Conservation (phyloP, 768 basidiomycete species). For the Leucocoprinus sp. region DNA sequence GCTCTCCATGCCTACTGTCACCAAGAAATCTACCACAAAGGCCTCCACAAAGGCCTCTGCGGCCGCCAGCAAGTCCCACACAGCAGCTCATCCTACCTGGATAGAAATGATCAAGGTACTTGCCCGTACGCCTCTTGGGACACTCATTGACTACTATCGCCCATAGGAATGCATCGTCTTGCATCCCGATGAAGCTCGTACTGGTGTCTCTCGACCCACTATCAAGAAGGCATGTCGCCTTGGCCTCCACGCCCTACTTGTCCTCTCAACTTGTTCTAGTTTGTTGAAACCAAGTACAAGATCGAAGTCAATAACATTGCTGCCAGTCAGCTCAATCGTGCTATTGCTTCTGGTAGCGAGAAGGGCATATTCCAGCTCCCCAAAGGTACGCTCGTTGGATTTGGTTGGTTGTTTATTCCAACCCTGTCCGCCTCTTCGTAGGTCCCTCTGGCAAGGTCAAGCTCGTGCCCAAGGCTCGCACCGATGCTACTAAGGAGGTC, state of each 20-base stretch:
- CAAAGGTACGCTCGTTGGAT: slow-evolving; percentile 28
- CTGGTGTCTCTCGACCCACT: slow-evolving; percentile 70
- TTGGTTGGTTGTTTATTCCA: neutral
- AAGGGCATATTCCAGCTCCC: slow-evolving; percentile 42
- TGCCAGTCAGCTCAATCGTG: slow-evolving; percentile 70
- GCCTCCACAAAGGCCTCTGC: slow-evolving; percentile 26
- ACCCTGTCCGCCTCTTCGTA: slow-evolving; percentile 13
- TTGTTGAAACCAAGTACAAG: slow-evolving; percentile 78
- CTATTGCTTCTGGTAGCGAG: slow-evolving; percentile 53
- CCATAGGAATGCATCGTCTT: slow-evolving; percentile 62
- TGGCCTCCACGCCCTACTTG: slow-evolving; percentile 11
- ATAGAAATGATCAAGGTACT: slow-evolving; percentile 75
- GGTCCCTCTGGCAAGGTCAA: slow-evolving; percentile 42
- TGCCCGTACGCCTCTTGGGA: slow-evolving; percentile 9
- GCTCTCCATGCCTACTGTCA: slow-evolving; percentile 19
- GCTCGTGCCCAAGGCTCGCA: slow-evolving; percentile 56
- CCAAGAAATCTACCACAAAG: slow-evolving; percentile 34
- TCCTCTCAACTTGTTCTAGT: slow-evolving; percentile 31
- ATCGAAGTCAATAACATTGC: slow-evolving; percentile 68
- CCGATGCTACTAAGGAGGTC: slow-evolving; percentile 51
- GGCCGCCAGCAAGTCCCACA: slow-evolving; percentile 27
- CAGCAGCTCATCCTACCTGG: slow-evolving; percentile 55
- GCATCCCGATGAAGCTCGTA: slow-evolving; percentile 60
- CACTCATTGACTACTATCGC: slow-evolving; percentile 18
- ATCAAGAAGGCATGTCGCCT: slow-evolving; percentile 65